Percentiles rank a stretch among this genome's conserved stretches.
These are phyloP conservation scores for Glaciozyma martinii DNA, from an alignment of 768 basidiomycete genomes.

Conservation along the genomic window DNA sequence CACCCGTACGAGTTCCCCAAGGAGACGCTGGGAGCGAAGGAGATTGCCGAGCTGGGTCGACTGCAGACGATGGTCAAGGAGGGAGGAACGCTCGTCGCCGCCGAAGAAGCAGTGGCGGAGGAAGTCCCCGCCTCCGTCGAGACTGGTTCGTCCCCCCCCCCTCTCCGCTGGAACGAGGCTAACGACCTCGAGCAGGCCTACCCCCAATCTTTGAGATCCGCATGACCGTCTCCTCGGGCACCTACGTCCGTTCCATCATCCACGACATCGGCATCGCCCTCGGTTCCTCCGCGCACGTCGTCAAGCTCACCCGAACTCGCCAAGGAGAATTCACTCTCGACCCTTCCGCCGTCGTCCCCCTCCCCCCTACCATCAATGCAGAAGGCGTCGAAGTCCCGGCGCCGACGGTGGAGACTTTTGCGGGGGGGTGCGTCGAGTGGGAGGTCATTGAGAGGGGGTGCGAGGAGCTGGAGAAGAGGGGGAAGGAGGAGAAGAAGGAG, in stretches of 20 bases:
- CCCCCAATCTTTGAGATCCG: slow-evolving; percentile 75
- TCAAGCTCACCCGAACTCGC: slow-evolving; percentile 74
- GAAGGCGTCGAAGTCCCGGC: not conserved
- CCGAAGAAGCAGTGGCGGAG: slow-evolving; percentile 4
- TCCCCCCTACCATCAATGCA: not conserved
- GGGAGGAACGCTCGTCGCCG: slow-evolving; percentile 8
- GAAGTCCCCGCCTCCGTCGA: not conserved
- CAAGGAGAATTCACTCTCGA: slow-evolving; percentile 61
- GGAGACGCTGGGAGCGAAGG: slow-evolving; percentile 57
- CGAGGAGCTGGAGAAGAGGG: slow-evolving; percentile 38
- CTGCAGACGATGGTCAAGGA: slow-evolving; percentile 45
- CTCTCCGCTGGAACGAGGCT: not conserved
- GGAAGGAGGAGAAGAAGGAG: too few species aligned
- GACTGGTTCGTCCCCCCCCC: not conserved
- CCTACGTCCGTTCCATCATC: slow-evolving; percentile 90
- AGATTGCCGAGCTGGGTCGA: slow-evolving; percentile 29
- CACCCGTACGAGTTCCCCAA: slow-evolving; percentile 66
- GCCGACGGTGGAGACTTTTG: not conserved
- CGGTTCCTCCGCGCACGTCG: slow-evolving; percentile 85
- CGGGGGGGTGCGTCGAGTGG: slow-evolving; percentile 62
- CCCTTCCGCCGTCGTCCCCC: slow-evolving; percentile 41
- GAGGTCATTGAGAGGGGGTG: slow-evolving; percentile 59
- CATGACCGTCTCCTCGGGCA: slow-evolving; percentile 93
- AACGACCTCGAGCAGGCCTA: not conserved
- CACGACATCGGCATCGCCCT: slow-evolving; percentile 81